phyloP scores from a whole-genome alignment of 768 basidiomycete genomes.

The Suillus cothurnatus region DNA sequence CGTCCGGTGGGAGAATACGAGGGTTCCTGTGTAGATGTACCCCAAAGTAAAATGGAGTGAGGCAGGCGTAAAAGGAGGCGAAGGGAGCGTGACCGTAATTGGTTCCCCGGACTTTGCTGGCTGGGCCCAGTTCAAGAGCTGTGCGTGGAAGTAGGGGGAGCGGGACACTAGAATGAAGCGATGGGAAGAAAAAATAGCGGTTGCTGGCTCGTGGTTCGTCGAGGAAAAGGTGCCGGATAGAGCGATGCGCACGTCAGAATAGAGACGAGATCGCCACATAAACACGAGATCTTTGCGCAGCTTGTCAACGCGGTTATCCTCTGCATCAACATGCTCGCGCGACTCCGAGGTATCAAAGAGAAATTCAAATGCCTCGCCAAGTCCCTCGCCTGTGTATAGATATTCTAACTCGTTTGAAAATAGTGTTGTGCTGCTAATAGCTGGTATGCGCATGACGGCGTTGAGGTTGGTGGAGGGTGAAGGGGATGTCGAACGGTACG shows the following conservation, averaged over 20 bases:
- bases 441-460: conserved; percentile 60
- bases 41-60: conserved; percentile 93
- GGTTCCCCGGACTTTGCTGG: conserved; percentile 45
- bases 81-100: conserved; percentile 71
- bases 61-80: conserved; percentile 93
- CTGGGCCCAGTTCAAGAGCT: conserved; percentile 67
- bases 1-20: conserved; percentile 88
- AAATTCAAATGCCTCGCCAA: conserved; percentile 87
- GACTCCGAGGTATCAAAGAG: conserved; percentile 66
- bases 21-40: conserved; percentile 93
- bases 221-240: conserved; percentile 72
- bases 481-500: conserved; percentile 45
- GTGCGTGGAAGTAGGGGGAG: conserved; percentile 82
- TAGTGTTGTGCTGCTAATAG: conserved; percentile 73
- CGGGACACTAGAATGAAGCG: conserved; percentile 91
- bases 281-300: conserved; percentile 91
- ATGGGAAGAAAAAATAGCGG: conserved; percentile 88
- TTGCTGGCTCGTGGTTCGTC: conserved; percentile 64
- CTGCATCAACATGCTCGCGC: conserved; percentile 47
- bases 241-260: conserved; percentile 86
- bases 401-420: conserved; percentile 93
- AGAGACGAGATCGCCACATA: conserved; percentile 96
- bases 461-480: conserved; percentile 48
- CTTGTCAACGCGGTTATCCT: conserved; percentile 72
- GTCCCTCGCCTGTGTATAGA: conserved; percentile 89